Evolutionary conservation across 2,329 filamentous ascomycete genomes (phyloP).

Genomic region (Westerdykella ornata): DNA sequence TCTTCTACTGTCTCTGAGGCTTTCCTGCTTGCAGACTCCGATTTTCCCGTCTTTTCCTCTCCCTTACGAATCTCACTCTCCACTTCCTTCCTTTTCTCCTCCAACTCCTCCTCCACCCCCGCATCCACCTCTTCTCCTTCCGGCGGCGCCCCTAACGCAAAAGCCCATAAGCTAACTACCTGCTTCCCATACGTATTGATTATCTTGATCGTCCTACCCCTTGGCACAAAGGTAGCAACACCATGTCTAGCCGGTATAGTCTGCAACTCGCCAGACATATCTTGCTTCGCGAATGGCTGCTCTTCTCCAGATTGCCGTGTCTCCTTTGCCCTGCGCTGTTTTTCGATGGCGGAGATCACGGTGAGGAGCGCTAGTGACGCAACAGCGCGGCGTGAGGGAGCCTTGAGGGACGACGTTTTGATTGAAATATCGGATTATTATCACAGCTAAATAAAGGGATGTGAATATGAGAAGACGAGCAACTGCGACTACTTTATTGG

Average conservation of each 20-base stretch:
- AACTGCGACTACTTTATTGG: no score
- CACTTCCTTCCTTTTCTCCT: slow-evolving; percentile 11
- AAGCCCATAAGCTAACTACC: slow-evolving; percentile 47
- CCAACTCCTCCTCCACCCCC: slow-evolving; percentile 11
- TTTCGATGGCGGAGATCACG: slow-evolving; percentile 30
- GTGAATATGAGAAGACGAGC: no score
- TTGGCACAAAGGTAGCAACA: slow-evolving; percentile 46
- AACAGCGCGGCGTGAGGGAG: slow-evolving; percentile 28
- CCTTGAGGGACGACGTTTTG: slow-evolving; percentile 27
- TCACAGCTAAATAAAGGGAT: not conserved
- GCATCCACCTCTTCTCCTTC: slow-evolving; percentile 27
- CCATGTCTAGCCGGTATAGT: slow-evolving; percentile 46
- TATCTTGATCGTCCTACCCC: slow-evolving; percentile 45
- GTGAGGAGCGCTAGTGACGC: slow-evolving; percentile 23
- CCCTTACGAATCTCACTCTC: slow-evolving; percentile 21
- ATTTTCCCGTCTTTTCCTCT: slow-evolving; percentile 17
- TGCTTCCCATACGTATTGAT: slow-evolving; percentile 48
- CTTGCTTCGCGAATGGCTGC: slow-evolving; percentile 14
- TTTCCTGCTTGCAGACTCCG: slow-evolving; percentile 4
- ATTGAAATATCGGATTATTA: not conserved
- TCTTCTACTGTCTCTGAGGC: slow-evolving; percentile 1
- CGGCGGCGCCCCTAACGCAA: slow-evolving; percentile 43
- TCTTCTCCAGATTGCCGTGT: slow-evolving; percentile 7
- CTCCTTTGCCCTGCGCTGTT: slow-evolving; percentile 22
- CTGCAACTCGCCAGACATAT: slow-evolving; percentile 40